Evolutionary conservation across 768 basidiomycete genomes (phyloP).

Genomic region (Suillus variegatus): DNA sequence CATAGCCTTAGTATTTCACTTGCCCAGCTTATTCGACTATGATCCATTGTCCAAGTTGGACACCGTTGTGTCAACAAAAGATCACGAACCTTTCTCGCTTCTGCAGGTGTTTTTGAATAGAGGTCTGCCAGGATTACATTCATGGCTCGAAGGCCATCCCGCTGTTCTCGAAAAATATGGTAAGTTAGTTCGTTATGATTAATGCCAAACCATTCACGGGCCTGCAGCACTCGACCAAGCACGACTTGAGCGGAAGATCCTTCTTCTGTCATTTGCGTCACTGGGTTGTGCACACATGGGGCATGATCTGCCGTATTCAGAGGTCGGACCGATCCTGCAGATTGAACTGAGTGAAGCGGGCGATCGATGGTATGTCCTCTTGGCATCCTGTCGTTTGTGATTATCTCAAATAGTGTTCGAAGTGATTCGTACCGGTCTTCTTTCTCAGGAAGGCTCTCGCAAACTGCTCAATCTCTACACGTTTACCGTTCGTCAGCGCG

Average conservation of each 20-base stretch:
- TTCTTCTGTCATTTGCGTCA: constrained; percentile 72
- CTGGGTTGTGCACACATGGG: constrained; percentile 79
- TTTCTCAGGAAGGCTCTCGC: constrained; percentile 35
- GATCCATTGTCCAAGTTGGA: constrained; percentile 79
- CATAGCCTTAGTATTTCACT: constrained; percentile 65
- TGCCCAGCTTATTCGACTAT: constrained; percentile 75
- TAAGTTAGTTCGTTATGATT: constrained; percentile 31
- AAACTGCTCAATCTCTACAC: no score
- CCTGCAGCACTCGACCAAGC: constrained; percentile 46
- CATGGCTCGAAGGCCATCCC: constrained; percentile 58
- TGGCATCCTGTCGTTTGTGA: neutral
- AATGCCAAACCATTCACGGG: neutral
- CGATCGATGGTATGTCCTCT: constrained; percentile 69
- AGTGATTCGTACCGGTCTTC: constrained; percentile 76
- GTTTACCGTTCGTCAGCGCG: no score
- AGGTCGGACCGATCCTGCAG: constrained; percentile 66
- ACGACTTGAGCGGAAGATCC: constrained; percentile 76
- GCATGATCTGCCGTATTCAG: constrained; percentile 68
- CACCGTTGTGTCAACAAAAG: constrained; percentile 62
- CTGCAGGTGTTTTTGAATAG: constrained; percentile 71
- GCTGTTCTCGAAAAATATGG: constrained; percentile 56
- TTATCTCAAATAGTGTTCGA: constrained; percentile 3
- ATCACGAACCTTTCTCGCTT: constrained; percentile 71
- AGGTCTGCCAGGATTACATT: constrained; percentile 59
- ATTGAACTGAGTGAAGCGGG: constrained; percentile 68